Evolutionary conservation across 176 grass and related monocot species (phyloP).

Genomic region (Triticum urartu): DNA sequence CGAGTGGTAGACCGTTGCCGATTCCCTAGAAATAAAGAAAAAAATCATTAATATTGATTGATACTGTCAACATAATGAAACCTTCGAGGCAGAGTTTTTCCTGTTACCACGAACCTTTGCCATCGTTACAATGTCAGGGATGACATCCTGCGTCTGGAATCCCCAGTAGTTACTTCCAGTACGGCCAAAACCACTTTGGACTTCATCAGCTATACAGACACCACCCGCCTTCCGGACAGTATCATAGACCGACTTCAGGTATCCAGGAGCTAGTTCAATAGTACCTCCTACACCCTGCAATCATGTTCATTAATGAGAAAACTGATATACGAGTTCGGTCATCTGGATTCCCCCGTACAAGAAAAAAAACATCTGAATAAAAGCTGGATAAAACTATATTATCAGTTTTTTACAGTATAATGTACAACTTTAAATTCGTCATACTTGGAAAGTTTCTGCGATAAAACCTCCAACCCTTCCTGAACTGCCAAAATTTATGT

Average conservation of each 20-base stretch:
- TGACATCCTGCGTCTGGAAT: conserved; percentile 86
- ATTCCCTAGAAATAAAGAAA: conserved; percentile 60
- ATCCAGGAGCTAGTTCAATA: conserved; percentile 91
- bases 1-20: conserved; percentile 88
- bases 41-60: neutral
- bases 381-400: neutral
- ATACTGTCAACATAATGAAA: neutral
- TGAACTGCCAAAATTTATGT: conserved; percentile 79
- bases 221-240: conserved; percentile 80
- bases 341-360: neutral
- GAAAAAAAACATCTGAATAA: neutral
- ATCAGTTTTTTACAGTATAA: neutral
- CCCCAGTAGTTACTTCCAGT: conserved; percentile 97
- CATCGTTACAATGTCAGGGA: conserved; percentile 95
- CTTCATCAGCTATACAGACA: conserved; percentile 98
- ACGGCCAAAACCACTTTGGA: conserved; percentile 94
- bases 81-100: neutral
- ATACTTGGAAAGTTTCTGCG: conserved; percentile 97
- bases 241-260: conserved; percentile 83
- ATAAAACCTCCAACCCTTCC: conserved; percentile 94
- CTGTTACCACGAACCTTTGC: conserved; percentile 55
- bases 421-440: neutral
- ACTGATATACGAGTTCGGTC: neutral
- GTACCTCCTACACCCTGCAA: conserved; percentile 80
- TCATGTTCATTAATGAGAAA: conserved; percentile 28